These are phyloP conservation scores for Gremmenia infestans DNA, from an alignment of 2,329 filamentous ascomycete genomes.

Conservation along the genomic window DNA sequence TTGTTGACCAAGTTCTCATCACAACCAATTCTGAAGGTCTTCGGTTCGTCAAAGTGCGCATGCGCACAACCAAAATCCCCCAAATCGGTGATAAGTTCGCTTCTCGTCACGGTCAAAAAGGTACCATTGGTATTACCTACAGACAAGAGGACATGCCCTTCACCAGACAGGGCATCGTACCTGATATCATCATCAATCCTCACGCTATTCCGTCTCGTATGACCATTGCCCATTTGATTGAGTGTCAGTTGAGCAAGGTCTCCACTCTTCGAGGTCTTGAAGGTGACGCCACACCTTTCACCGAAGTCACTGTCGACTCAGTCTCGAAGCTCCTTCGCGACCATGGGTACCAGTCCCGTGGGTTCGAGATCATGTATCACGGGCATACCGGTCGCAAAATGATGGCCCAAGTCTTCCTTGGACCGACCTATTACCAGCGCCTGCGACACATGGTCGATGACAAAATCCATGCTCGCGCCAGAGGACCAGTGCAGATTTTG, in stretches of 20 bases:
- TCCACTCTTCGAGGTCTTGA: conserved; percentile 89
- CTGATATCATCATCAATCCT: conserved; percentile 97
- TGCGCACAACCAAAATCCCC: conserved; percentile 93
- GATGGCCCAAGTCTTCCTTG: conserved; percentile 90
- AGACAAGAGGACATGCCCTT: conserved; percentile 99
- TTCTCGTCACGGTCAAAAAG: conserved; percentile 97
- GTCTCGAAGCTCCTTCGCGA: conserved; percentile 81
- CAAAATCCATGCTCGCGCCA: conserved; percentile 98
- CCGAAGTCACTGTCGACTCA: conserved; percentile 92
- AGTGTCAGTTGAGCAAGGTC: conserved; percentile 96
- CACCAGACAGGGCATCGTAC: conserved; percentile 81
- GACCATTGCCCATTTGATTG: conserved; percentile 99
- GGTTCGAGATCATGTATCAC: conserved; percentile 98
- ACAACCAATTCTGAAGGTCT: conserved; percentile 93
- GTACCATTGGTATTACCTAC: conserved; percentile 98
- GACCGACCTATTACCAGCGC: conserved; percentile 97
- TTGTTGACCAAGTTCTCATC: conserved; percentile 87
- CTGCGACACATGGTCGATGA: conserved; percentile 99
- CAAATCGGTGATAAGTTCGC: conserved; percentile 99
- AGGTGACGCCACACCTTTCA: conserved; percentile 96
- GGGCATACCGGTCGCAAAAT: conserved; percentile 94
- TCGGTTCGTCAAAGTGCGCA: conserved; percentile 95
- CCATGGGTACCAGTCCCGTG: conserved; percentile 92
- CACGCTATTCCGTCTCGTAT: conserved; percentile 99
- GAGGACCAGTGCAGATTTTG: conserved; percentile 94